Percentiles rank a stretch among this genome's conserved stretches.
Evolutionary conservation across 1,139 yeast species (phyloP).

Genomic region (Suhomyces bolitotheri): DNA sequence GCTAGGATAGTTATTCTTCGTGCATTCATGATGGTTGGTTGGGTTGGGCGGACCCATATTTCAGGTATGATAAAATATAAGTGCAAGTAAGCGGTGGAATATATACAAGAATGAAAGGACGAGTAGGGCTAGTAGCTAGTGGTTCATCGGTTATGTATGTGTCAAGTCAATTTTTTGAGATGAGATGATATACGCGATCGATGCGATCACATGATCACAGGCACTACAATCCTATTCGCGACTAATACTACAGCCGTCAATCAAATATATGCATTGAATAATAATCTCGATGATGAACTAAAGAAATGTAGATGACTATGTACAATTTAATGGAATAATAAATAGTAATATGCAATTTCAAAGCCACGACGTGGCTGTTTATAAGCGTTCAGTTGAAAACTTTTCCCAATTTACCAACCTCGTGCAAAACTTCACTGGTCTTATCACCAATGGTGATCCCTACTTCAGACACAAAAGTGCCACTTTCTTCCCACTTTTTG

Average conservation of each 20-base stretch:
- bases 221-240: too few relatives aligned
- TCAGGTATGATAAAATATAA: too few relatives aligned
- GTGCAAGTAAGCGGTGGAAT: too few relatives aligned
- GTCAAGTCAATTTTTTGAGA: constrained; percentile 2
- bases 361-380: background rate
- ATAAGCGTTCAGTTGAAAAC: constrained; percentile 11
- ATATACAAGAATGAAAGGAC: too few relatives aligned
- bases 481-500: constrained; percentile 52
- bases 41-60: too few relatives aligned
- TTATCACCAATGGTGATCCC: constrained; percentile 27
- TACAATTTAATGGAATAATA: constrained; percentile 3
- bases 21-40: too few relatives aligned
- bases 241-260: too few relatives aligned
- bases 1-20: too few relatives aligned
- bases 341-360: constrained; percentile 3
- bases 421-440: constrained; percentile 39
- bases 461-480: constrained; percentile 41
- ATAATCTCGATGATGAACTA: constrained; percentile 2
- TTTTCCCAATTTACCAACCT: constrained; percentile 39
- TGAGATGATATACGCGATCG: constrained; percentile 2
- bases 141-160: too few relatives aligned
- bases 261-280: constrained; percentile 1
- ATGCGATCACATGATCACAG: too few relatives aligned
- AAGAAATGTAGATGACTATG: constrained; percentile 3
- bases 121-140: too few relatives aligned